Conservation (phyloP, 2,329 filamentous ascomycete genomes). For the Zasmidium citrigriseum region DNA sequence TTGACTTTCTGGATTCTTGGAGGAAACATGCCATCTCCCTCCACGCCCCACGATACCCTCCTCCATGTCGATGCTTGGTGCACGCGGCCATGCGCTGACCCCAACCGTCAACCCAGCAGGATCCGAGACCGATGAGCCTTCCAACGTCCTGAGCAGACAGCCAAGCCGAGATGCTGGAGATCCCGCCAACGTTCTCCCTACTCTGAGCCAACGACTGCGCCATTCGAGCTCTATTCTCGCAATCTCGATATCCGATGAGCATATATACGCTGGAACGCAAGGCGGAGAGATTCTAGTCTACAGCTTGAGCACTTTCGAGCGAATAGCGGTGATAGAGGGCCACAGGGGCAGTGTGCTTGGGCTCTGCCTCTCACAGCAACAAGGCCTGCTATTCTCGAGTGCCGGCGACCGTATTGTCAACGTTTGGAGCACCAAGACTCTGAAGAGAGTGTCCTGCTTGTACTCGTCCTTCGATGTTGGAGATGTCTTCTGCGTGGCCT, state of each 20-base stretch:
- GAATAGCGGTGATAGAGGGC: conserved; percentile 75
- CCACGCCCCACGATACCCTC: not conserved
- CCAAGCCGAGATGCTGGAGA: conserved; percentile 28
- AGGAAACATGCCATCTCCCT: conserved; percentile 1
- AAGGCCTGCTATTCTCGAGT: conserved; percentile 80
- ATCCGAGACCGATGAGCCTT: conserved; percentile 23
- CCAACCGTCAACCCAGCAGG: conserved; percentile 15
- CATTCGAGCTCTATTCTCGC: conserved; percentile 80
- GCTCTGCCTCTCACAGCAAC: conserved; percentile 75
- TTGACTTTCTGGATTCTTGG: not conserved
- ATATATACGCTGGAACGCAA: conserved; percentile 89
- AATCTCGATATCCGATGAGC: conserved; percentile 75
- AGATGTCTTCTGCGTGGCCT: conserved; percentile 93
- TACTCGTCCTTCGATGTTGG: conserved; percentile 94
- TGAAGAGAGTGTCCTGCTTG: conserved; percentile 80
- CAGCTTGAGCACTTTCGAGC: conserved; percentile 85
- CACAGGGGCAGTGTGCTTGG: conserved; percentile 90
- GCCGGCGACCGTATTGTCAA: conserved; percentile 93
- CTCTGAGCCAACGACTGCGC: conserved; percentile 71
- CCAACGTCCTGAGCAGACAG: conserved; percentile 18
- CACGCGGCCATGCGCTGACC: conserved; percentile 19
- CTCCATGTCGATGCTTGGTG: conserved; percentile 16
- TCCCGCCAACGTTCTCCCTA: conserved; percentile 47
- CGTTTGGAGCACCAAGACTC: conserved; percentile 80
- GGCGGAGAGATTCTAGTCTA: conserved; percentile 90